Conservation (phyloP, 75 land plant genomes). For the Chamaecyparis obtusa region DNA sequence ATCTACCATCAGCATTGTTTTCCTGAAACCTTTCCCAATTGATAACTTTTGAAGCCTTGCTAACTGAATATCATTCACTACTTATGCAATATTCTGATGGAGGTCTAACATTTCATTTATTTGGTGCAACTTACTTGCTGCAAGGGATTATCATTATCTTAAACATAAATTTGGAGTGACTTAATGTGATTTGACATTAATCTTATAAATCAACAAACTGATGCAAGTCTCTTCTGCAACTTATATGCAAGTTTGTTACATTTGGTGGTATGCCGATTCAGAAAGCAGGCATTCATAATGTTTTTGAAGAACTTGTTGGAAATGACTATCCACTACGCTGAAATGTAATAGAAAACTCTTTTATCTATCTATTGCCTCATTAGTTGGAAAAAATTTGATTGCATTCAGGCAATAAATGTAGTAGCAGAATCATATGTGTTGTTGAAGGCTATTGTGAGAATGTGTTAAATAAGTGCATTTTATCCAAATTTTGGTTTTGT, state of each 20-base stretch:
- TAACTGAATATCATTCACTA: background rate
- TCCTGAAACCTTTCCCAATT: background rate
- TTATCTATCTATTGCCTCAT: background rate
- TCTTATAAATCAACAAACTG: too few relatives aligned
- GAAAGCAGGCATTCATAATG: too few relatives aligned
- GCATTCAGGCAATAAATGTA: background rate
- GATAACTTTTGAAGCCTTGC: background rate
- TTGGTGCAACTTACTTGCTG: background rate
- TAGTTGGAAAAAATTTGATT: background rate
- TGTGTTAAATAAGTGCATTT: background rate
- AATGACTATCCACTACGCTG: too few relatives aligned
- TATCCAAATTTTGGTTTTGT: background rate
- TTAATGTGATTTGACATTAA: background rate
- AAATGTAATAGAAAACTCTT: background rate
- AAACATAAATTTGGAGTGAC: background rate
- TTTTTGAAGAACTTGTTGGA: too few relatives aligned
- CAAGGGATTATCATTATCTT: background rate
- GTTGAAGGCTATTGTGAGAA: background rate
- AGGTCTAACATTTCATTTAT: background rate
- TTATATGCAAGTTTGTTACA: too few relatives aligned
- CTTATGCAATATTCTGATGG: background rate
- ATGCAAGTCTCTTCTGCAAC: too few relatives aligned
- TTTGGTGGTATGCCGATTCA: too few relatives aligned
- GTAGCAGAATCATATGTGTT: background rate
- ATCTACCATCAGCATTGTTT: background rate